Conservation (phyloP, 1,139 yeast species). For the Yamadazyma membranifaciens region DNA sequence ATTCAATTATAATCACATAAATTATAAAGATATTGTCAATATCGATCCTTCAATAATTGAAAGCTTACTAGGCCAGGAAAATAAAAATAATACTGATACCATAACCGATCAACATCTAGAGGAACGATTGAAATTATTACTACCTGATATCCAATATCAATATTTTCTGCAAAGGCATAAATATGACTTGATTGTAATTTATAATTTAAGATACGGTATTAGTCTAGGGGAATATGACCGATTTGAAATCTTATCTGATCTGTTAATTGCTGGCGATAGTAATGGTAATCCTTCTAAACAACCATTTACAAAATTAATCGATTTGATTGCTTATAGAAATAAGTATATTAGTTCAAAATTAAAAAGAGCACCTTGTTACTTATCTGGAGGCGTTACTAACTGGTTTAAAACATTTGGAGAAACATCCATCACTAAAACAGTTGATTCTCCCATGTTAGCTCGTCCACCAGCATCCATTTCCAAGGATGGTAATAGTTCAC, state of each 20-base stretch:
- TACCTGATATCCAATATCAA: slow-evolving; percentile 53
- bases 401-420: slow-evolving; percentile 39
- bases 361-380: slow-evolving; percentile 32
- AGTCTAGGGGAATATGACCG: slow-evolving; percentile 22
- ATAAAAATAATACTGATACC: slow-evolving; percentile 26
- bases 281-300: slow-evolving; percentile 32
- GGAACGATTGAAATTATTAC: slow-evolving; percentile 48
- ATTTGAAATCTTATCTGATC: slow-evolving; percentile 22
- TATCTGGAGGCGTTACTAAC: slow-evolving; percentile 42
- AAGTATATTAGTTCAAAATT: slow-evolving; percentile 36
- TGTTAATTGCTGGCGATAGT: slow-evolving; percentile 18
- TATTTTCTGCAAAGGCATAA: slow-evolving; percentile 50
- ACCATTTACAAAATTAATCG: slow-evolving; percentile 52
- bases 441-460: slow-evolving; percentile 14
- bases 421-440: slow-evolving; percentile 22
- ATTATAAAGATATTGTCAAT: slow-evolving; percentile 55
- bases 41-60: slow-evolving; percentile 62
- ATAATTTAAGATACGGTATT: slow-evolving; percentile 44
- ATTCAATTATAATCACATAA: slow-evolving; percentile 60
- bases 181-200: slow-evolving; percentile 63
- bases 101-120: slow-evolving; percentile 61
- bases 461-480: slow-evolving; percentile 26
- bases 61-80: slow-evolving; percentile 17
- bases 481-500: slow-evolving; percentile 15
- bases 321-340: slow-evolving; percentile 45